These are phyloP conservation scores for Kuraishia floccosa DNA, from an alignment of 805 yeast species.

Conservation along the genomic window DNA sequence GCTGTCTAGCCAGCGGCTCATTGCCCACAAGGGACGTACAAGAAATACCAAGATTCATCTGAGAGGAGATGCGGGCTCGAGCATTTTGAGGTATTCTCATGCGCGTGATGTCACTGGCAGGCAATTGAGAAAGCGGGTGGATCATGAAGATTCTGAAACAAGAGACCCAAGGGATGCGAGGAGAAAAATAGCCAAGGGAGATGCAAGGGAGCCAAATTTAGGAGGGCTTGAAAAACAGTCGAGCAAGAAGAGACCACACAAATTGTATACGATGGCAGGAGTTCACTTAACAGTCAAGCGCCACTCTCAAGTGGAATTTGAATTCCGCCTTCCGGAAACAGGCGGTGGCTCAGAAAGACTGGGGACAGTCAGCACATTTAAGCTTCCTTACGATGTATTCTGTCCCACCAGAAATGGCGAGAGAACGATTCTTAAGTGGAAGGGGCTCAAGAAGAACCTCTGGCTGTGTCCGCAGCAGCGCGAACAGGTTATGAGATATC, in stretches of 20 bases:
- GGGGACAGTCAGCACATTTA: slow-evolving; percentile 11
- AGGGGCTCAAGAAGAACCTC: slow-evolving; percentile 10
- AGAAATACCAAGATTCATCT: too few species aligned
- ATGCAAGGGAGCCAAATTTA: too few species aligned
- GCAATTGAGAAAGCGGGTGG: too few species aligned
- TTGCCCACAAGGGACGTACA: too few species aligned
- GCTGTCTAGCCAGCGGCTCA: too few species aligned
- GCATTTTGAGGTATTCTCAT: too few species aligned
- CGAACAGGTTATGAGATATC: slow-evolving; percentile 1
- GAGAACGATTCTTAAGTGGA: slow-evolving; percentile 16
- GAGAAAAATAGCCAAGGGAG: too few species aligned
- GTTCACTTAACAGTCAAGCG: slow-evolving; percentile 7
- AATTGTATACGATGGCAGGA: slow-evolving; percentile 12
- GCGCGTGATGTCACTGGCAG: too few species aligned
- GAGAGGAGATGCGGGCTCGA: too few species aligned
- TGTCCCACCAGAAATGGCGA: slow-evolving; percentile 16
- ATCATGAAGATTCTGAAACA: too few species aligned
- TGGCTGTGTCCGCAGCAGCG: slow-evolving; percentile 4
- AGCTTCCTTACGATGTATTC: slow-evolving; percentile 20
- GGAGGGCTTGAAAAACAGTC: too few species aligned
- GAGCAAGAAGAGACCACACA: slow-evolving; percentile 3
- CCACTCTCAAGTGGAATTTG: slow-evolving; percentile 3
- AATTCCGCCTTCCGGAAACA: slow-evolving; percentile 10
- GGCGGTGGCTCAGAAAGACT: slow-evolving; percentile 9
- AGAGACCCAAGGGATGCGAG: too few species aligned